A percentile compares a stretch with the other conserved stretches of the same genome.
Conservation (phyloP, 176 grass and related monocot species). For the Cenchrus fungigraminus region DNA sequence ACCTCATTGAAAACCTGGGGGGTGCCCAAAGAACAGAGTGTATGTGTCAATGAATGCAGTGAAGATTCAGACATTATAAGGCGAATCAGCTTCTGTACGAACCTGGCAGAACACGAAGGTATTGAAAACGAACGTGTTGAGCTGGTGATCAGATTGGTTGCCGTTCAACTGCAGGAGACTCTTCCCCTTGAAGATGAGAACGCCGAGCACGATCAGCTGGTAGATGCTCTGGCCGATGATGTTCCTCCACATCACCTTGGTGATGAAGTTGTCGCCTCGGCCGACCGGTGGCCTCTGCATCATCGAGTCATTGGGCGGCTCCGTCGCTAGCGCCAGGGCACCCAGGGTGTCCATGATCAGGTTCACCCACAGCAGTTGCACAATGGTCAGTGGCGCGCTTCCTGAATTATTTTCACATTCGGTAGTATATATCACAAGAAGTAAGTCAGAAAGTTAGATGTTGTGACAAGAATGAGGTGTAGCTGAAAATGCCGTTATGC, state of each 20-base stretch:
- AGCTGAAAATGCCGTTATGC: neutral
- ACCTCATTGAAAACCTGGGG: constrained; percentile 94
- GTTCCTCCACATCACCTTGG: constrained; percentile 93
- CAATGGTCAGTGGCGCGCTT: constrained; percentile 81
- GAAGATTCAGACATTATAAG: neutral
- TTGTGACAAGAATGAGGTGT: neutral
- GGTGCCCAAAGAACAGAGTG: too few relatives aligned
- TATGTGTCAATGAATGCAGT: neutral
- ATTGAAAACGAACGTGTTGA: constrained; percentile 95
- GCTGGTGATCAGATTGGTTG: constrained; percentile 31
- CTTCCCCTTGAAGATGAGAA: constrained; percentile 70
- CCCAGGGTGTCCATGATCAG: constrained; percentile 97
- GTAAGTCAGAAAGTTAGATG: neutral
- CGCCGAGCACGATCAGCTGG: constrained; percentile 78
- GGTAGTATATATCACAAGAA: neutral
- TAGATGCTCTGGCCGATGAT: constrained; percentile 86
- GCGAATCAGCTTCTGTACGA: neutral
- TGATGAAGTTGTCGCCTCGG: constrained; percentile 74
- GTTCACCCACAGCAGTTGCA: constrained; percentile 96
- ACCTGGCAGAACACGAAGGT: constrained; percentile 92
- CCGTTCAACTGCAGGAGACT: constrained; percentile 46
- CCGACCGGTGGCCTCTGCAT: constrained; percentile 80
- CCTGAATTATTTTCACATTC: constrained; percentile 41
- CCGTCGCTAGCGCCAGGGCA: constrained; percentile 85
- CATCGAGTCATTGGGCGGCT: constrained; percentile 67